Evolutionary conservation across 495 filamentous ascomycete genomes (phyloP), one percentile per base, ranked within the genome.

Genomic region (Neurospora africana): DNA sequence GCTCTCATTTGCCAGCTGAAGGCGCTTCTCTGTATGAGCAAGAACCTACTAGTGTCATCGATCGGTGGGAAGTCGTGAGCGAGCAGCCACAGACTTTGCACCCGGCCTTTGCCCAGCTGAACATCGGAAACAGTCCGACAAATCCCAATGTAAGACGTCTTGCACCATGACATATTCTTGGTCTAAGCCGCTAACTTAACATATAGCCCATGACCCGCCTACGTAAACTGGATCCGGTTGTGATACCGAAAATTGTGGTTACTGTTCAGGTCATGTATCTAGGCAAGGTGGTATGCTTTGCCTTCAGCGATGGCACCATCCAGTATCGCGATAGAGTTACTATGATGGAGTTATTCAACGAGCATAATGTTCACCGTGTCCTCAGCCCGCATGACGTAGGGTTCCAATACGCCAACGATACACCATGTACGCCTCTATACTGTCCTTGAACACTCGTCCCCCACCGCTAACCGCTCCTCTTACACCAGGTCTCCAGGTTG

Each of bases 271-370:
- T 87, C 9, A 81, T 91, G 17, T 89, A 91, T 76, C 86, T 89
- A 58, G 89, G 89, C 44, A 91, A 87, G 69, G 83, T 90, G 10
- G 73, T 96, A 3, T 90, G 89, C 61, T 81, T 96, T 69, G 85
- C 85, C 13, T 90, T 90, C 69, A 91, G 90, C 74, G 93, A 95
- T 75, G 92, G 93, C 19, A 90, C 90, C 0, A 83, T 94, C 36
- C 87, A 93, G 69, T 92, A 94, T 78, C 89, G 92, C 68, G 90
- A 95, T 72, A 86, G 92, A 13, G 82, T 84, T 70, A 91, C 88
- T 5, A 89, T 95, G 89, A 80, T 84, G 2, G 81, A 88, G 43
- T 84, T 94, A 2, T 89, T 84, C 72, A 84, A 86, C 13, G 84
- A 91, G 70, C 83, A 84, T n/a, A 89, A 90, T 76, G 72, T 86